phyloP scores from a whole-genome alignment of 495 filamentous ascomycete species.

The Podospora conica region DNA sequence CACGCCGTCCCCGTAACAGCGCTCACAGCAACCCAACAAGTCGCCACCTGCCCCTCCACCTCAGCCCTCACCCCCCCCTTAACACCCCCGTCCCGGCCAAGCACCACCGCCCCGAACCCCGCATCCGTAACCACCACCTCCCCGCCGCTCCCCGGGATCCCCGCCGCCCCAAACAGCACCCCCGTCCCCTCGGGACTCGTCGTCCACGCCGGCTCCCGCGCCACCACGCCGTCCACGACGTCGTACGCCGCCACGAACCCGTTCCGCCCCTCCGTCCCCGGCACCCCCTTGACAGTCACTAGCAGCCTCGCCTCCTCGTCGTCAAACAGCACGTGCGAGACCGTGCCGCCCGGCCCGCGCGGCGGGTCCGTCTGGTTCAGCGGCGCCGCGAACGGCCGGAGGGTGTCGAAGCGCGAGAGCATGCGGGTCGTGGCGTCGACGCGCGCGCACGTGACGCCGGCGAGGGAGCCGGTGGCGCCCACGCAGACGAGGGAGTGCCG shows the following conservation, averaged over 20 bases:
- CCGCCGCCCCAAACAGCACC: slow-evolving; percentile 48
- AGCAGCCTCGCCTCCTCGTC: background rate
- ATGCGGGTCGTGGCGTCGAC: slow-evolving; percentile 36
- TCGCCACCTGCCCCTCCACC: slow-evolving; percentile 46
- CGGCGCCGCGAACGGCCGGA: background rate
- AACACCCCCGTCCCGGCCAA: slow-evolving; percentile 14
- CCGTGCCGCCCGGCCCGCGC: background rate
- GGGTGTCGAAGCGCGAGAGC: background rate
- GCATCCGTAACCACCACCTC: slow-evolving; percentile 51
- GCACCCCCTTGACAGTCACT: slow-evolving; percentile 25
- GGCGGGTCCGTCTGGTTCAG: background rate
- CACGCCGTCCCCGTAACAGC: slow-evolving; percentile 41
- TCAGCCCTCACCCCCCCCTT: slow-evolving; percentile 11
- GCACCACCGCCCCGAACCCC: slow-evolving; percentile 45
- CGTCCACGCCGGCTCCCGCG: background rate
- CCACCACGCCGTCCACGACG: slow-evolving; percentile 29
- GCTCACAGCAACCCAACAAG: slow-evolving; percentile 49
- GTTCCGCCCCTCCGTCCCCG: slow-evolving; percentile 42
- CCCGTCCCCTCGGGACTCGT: slow-evolving; percentile 41
- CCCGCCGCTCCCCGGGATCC: slow-evolving; percentile 32
- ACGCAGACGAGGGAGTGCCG: slow-evolving; percentile 49
- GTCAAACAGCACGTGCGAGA: background rate
- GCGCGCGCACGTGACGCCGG: slow-evolving; percentile 48
- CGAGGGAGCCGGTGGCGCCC: slow-evolving; percentile 44
- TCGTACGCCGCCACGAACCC: slow-evolving; percentile 52